Evolutionary conservation across 352 stramenopile genomes (phyloP), one percentile per base, ranked within the genome.

Genomic region (Phytophthora europaea): DNA sequence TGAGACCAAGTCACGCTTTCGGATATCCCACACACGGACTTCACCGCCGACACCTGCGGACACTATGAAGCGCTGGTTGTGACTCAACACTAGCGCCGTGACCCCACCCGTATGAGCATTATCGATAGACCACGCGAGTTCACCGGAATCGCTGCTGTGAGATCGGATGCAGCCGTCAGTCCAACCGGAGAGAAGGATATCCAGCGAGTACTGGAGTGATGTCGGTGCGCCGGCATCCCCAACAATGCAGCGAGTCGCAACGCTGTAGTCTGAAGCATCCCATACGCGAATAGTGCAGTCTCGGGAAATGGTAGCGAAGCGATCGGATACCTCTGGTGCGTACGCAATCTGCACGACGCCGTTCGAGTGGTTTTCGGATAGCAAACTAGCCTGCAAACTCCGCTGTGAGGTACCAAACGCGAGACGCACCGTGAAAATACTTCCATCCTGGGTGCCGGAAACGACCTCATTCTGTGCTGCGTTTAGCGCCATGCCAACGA

Each of bases 1-100:
- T 9, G 87, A 94, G 9, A 98, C 82, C 72, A 98, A 83, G 78
- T 97, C 88, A 23, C 95, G 85, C 56, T 88, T 95, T 65, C 94
- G 89, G 57, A 98, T 83, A 73, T 99, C 95, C 95, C 95, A 99
- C 55, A 99, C 92, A 9, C 95, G 88, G 9, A 98, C 89, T 57
- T 98, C 94, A 20, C 95, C 95, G 4, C 85, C 79, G 6, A 83
- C 79, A 4, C 94, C 95, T 2, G 87, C 94, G 0, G 88, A 93
- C 4, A 96, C 87, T 54, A 96, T 86, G 58, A 96, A 94, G 12
- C 88, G 83, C 81, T 98, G 84, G 64, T 98, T 99, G 79, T 98
- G 83, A 66, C 89, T 97, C 63, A 98, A 69, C 16, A 87, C 78
- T 13, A 98, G 77, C n/a, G 93, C 88, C 8, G 94, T 97, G 45